Base-by-base conservation (phyloP, 2,329 filamentous ascomycete genomes). In the Cladorrhinum sp. region DNA sequence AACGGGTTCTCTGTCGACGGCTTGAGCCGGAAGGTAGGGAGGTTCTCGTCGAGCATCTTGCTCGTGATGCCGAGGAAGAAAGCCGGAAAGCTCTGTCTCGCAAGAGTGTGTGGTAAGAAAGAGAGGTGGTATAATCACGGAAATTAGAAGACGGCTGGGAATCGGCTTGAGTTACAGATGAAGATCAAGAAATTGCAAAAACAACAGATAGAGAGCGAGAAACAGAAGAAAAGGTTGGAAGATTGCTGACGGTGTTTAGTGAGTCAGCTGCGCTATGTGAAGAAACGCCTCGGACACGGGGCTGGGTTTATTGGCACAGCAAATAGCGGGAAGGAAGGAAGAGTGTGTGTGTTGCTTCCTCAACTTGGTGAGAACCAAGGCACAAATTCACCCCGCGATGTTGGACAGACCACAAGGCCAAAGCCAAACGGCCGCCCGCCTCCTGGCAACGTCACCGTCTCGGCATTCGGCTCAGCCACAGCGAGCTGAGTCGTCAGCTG, bases 11-110 rank as follows among this genome's bases (percentile, higher is more conserved):
- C 80, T 60, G 81, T 75, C 32, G 79, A 79, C 20, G 77, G 75
- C 64, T 78, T 80, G 72, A 82, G 81, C 67, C 77, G 81, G 70
- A 85, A 87, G 50, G 82, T 92, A 59, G 93, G 93, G n/a, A 97
- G 85, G 75, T 93, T 96, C 74, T 96, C 91, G 86, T 96, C 92
- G 69, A 96, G 84, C 92, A 96, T 96, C 32, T 29, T 62, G 55
- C 41, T 45, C 41, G 41, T 45, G 8, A 3, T 45, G 16, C n/a
- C 16, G 16, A n/a, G 18, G 16, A 20, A 22, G n/a, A n/a, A n/a
- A n/a, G n/a, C n/a, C n/a, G n/a, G n/a, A n/a, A 12, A 18, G 16
- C n/a, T 45, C 20, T 18, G 36, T 13, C 3, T 41, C 6, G 10
- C 25, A 29, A 29, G 16, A n/a, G 36, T 41, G 16, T 41, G 12